Base-by-base conservation (phyloP, 1,139 yeast species). In the Saccharomyces hybrid region DNA sequence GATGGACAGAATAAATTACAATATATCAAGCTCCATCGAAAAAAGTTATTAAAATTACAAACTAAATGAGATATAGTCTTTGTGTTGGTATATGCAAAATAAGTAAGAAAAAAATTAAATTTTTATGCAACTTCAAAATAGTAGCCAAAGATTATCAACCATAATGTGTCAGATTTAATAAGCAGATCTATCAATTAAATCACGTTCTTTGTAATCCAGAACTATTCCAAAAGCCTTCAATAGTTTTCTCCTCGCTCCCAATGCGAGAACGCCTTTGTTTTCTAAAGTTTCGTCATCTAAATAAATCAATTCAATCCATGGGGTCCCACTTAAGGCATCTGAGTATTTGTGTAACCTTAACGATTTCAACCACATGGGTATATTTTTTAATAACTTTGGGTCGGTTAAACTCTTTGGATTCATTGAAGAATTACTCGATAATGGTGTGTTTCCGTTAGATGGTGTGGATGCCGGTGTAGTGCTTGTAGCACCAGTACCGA, bases 231-330 rank as follows among this genome's bases (percentile, higher is more conserved):
- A 93, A 44, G 96, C 95, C 73, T 95, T 93, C 64, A 93, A 74
- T 68, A 93, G 78, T 71, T 93, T 93, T 57, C 97, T 81, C 61
- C 99, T 78, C 0, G 99, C 99, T 6, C 99, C 99, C 61, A 93
- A 78, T 0, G 99, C 98, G 61, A 83, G 81, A 50, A 93, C 97
- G 5, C 99, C 99, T 57, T 83, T 78, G 4, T 78, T 77, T 62
- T 86, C 91, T 64, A 95, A 77, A 55, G 82, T 81, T 2, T 73
- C 79, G 65, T 91, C 97, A 58, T 77, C 77, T 61, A 88, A 75
- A 62, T 81, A 82, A 55, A 93, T 80, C 74, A 93, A 77, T 52
- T 86, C 87, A 58, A 78, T 76, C 99, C 99, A 93, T 30, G 80
- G 78, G 60, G 85, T 75, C 61, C 83, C 85, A 67, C 85, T 82